Percentiles rank a stretch among this genome's conserved stretches.
These are phyloP conservation scores for Ochetophila trinervis DNA, from an alignment of 306 rosid species.

Conservation along the genomic window DNA sequence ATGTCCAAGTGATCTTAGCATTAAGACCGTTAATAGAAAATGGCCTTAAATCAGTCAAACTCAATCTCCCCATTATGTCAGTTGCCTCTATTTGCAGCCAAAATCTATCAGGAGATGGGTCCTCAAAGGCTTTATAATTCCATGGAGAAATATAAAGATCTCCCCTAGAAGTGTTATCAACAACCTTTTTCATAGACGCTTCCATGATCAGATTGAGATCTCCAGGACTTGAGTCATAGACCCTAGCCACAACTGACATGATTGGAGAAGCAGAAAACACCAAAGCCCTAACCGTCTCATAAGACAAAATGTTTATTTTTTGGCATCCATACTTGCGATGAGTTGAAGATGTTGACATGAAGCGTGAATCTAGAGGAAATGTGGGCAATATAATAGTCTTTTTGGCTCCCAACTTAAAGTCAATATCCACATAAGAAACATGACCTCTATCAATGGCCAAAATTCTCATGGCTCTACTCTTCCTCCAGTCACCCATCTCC, in stretches of 20 bases:
- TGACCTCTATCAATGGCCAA: constrained; percentile 81
- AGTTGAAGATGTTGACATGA: constrained; percentile 56
- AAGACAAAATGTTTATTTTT: constrained; percentile 45
- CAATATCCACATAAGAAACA: constrained; percentile 72
- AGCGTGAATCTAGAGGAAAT: constrained; percentile 86
- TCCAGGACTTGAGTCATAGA: constrained; percentile 68
- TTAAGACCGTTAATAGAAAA: constrained; percentile 77
- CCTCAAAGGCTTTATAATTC: constrained; percentile 88
- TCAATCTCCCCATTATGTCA: constrained; percentile 58
- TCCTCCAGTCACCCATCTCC: constrained; percentile 99
- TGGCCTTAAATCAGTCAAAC: constrained; percentile 72
- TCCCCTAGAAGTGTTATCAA: constrained; percentile 53
- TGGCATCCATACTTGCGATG: constrained; percentile 60
- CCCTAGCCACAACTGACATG: constrained; percentile 56
- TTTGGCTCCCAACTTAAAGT: constrained; percentile 54
- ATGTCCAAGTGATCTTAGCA: constrained; percentile 71
- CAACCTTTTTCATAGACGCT: constrained; percentile 47
- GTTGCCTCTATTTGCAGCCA: constrained; percentile 87
- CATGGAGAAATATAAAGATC: constrained; percentile 74
- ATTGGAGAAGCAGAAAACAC: constrained; percentile 72
- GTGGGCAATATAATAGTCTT: constrained; percentile 71
- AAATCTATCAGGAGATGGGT: constrained; percentile 67
- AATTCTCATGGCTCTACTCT: constrained; percentile 69
- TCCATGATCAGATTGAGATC: constrained; percentile 52
- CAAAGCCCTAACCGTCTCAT: constrained; percentile 65